These are phyloP conservation scores for Aegilops umbellulata DNA, from an alignment of 176 grass and related monocot species.

Conservation along the genomic window DNA sequence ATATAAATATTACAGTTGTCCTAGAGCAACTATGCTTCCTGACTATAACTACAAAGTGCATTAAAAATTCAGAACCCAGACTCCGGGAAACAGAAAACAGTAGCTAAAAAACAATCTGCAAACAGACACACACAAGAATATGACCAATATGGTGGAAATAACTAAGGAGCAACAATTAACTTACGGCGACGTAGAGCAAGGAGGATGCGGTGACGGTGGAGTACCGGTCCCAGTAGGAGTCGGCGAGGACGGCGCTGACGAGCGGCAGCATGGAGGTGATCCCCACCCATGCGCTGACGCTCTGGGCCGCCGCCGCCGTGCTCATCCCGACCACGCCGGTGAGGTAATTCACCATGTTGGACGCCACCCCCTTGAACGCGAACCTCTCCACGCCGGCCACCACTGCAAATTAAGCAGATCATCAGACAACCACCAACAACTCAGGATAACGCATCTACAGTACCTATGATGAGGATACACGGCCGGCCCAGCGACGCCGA, in stretches of 20 bases:
- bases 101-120: neutral
- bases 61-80: neutral
- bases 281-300: slow-evolving; percentile 72
- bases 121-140: neutral
- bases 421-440: neutral
- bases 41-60: neutral
- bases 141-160: neutral
- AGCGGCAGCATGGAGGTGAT: slow-evolving; percentile 89
- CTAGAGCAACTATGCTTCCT: neutral
- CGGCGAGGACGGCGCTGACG: slow-evolving; percentile 57
- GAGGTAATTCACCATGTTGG: slow-evolving; percentile 87
- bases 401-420: slow-evolving; percentile 38
- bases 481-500: slow-evolving; percentile 46
- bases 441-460: neutral
- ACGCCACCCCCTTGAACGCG: slow-evolving; percentile 86
- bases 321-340: slow-evolving; percentile 74
- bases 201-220: slow-evolving; percentile 65
- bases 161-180: neutral
- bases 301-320: slow-evolving; percentile 77
- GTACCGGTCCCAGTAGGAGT: slow-evolving; percentile 87
- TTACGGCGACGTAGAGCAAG: slow-evolving; percentile 76
- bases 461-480: slow-evolving; percentile 86
- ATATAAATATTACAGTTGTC: neutral
- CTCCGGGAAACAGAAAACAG: neutral
- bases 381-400: slow-evolving; percentile 86